These are phyloP conservation scores for Kalmusia sp. DNA, from an alignment of 2,329 filamentous ascomycete species.

Conservation along the genomic window DNA sequence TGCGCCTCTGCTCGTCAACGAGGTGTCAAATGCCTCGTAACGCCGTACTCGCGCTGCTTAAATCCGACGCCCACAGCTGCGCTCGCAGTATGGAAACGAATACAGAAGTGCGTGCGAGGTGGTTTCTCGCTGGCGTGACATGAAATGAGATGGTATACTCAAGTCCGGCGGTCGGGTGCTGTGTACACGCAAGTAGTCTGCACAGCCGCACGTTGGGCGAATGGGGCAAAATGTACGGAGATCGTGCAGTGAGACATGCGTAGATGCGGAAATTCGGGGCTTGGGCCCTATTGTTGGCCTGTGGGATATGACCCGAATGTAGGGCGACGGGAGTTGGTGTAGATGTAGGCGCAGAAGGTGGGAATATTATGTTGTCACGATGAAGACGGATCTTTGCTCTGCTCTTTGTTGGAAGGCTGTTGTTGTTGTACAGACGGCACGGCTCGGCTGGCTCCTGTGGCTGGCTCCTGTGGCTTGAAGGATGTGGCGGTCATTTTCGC, in stretches of 20 bases:
- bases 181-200: background rate
- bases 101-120: background rate
- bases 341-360: background rate
- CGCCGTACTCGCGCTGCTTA: background rate
- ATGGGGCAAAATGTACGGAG: conserved; percentile 4
- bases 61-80: background rate
- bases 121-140: conserved; percentile 1
- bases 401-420: too few species aligned
- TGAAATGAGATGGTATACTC: background rate
- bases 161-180: background rate
- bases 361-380: too few species aligned
- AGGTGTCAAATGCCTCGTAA: background rate
- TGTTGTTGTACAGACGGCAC: background rate
- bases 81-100: background rate
- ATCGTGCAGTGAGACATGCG: conserved; percentile 5
- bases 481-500: background rate
- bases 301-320: background rate
- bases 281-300: too few species aligned
- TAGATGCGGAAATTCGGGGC: conserved; percentile 5
- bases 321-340: background rate
- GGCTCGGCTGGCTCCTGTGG: background rate
- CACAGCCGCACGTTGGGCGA: conserved; percentile 7
- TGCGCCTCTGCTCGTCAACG: too few species aligned
- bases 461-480: background rate
- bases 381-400: too few species aligned